Evolutionary conservation across 108 stramenopile genomes (phyloP).

Genomic region (Nannochloropsis granulata): DNA sequence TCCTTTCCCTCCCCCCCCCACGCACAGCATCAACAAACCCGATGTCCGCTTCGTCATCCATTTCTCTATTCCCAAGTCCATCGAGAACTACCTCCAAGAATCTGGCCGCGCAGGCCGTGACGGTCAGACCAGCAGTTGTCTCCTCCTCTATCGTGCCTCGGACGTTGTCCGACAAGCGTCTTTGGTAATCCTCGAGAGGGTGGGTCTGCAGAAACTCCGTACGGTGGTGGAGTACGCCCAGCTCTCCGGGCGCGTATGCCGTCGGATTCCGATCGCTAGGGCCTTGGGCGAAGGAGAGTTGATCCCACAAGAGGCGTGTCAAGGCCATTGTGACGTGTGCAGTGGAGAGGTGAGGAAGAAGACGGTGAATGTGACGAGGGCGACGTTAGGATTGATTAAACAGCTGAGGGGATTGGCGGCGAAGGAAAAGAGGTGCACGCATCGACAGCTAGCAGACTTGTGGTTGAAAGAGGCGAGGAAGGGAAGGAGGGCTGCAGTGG

Average conservation of each 20-base stretch:
- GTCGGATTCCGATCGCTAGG: neutral
- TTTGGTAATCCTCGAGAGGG: neutral
- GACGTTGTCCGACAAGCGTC: constrained; percentile 18
- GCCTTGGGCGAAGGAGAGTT: neutral
- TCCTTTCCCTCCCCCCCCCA: neutral
- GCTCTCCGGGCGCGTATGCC: neutral
- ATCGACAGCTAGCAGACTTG: neutral
- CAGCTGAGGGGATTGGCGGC: neutral
- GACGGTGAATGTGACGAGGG: neutral
- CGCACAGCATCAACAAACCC: constrained; percentile 44
- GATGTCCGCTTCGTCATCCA: constrained; percentile 68
- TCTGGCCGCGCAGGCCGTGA: constrained; percentile 93
- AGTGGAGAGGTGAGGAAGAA: neutral
- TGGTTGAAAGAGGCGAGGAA: neutral
- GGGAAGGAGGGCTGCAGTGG: neutral
- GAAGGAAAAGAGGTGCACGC: neutral
- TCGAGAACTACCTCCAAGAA: constrained; percentile 88
- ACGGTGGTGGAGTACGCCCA: neutral
- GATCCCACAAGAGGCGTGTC: neutral
- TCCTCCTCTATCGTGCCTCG: constrained; percentile 40
- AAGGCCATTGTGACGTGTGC: neutral
- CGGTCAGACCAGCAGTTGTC: constrained; percentile 51
- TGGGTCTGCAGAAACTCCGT: neutral
- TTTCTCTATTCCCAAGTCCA: constrained; percentile 64
- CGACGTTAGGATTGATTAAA: neutral